Evolutionary conservation across 1,284 basidiomycete genomes (phyloP), one percentile per base, ranked within the genome.

Genomic region (Albatrellus sp.): DNA sequence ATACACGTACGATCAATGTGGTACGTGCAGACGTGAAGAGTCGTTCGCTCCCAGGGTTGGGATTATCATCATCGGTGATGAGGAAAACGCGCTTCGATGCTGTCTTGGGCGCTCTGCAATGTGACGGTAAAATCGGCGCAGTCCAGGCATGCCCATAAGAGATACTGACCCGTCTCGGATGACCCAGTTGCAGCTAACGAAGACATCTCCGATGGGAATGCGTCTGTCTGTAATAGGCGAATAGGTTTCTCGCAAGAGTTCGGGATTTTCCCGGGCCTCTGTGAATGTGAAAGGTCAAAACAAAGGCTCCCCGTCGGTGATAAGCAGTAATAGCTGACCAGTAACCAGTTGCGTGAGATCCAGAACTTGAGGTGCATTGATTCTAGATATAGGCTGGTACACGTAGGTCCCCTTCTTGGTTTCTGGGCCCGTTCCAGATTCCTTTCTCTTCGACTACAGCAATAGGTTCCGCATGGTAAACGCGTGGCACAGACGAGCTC

Each of bases 71-170:
- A 58, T 98, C 85, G 0, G 94, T 98, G 40, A 98, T 85, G 42
- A 92, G 70, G 57, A 98, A 97, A 1, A 98, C 75, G 8, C 93
- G 80, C 57, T 94, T 93, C 30, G 83, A 80, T 1, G 90, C 90
- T 0, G 81, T 84, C 55, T 89, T 91, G 4, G 79, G 87, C 44
- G 75, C 89, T 12, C 90, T 91, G 51, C 32, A 47, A 42, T 37
- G 32, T 6, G 36, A 46, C 50, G 41, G 38, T 19, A 36, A 35
- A n/a, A 44, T 39, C 32, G n/a, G 12, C 3, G 11, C 33, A 9
- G 7, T 29, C 2, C n/a, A 8, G 10, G 32, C 10, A 16, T 20
- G 28, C 12, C 30, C 29, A 16, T 17, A 3, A 31, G 19, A 13
- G 10, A 37, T 38, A 60, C 72, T 55, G 50, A 92, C 91, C 83